These are phyloP conservation scores for Enterocytospora artemiae DNA, from an alignment of 371 early-diverging fungal genomes.

Conservation along the genomic window DNA sequence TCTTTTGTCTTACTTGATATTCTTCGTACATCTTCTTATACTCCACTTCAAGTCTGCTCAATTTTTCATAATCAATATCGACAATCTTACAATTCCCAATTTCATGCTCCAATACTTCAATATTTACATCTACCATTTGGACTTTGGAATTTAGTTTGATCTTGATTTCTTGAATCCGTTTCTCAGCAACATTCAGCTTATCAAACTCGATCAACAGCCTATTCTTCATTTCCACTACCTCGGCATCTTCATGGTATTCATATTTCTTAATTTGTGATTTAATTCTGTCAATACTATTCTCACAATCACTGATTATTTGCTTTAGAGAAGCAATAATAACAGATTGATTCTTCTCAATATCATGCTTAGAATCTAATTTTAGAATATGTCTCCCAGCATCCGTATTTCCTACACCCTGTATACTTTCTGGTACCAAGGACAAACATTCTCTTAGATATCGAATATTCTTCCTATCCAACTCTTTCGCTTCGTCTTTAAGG, in stretches of 20 bases:
- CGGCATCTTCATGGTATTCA: constrained; percentile 1
- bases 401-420: too few relatives aligned
- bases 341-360: too few relatives aligned
- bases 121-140: not conserved
- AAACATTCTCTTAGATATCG: too few relatives aligned
- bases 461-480: constrained; percentile 11
- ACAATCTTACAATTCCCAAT: constrained; percentile 9
- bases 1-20: constrained; percentile 19
- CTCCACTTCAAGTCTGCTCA: constrained; percentile 17
- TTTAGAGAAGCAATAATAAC: too few relatives aligned
- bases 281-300: not conserved
- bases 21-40: constrained; percentile 12
- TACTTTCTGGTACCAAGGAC: too few relatives aligned
- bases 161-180: constrained; percentile 40
- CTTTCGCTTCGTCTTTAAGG: not conserved
- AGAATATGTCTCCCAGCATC: too few relatives aligned
- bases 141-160: constrained; percentile 6
- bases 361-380: too few relatives aligned
- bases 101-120: constrained; percentile 13
- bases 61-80: constrained; percentile 9
- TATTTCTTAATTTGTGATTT: constrained; percentile 14
- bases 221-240: constrained; percentile 6
- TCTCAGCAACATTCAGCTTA: constrained; percentile 42
- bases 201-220: constrained; percentile 21
- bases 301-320: too few relatives aligned